phyloP scores from a whole-genome alignment of 495 filamentous ascomycete species.

The Xylaria castorea region DNA sequence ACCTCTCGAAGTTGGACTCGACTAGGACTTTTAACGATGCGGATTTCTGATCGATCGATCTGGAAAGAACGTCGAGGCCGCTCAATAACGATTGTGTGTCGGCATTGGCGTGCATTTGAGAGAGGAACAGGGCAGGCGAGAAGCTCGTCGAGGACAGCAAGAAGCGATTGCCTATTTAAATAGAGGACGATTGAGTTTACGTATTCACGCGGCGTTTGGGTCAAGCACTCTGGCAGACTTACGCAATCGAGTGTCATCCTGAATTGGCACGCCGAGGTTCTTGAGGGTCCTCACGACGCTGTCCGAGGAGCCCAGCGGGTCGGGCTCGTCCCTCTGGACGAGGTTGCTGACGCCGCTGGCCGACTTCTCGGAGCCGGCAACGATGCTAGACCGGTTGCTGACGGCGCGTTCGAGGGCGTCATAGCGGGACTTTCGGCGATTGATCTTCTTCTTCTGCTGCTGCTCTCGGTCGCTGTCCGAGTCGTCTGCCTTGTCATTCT shows the following conservation, averaged over 20 bases:
- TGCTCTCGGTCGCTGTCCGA: slow-evolving; percentile 65
- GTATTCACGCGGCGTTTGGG: background rate
- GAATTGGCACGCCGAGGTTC: slow-evolving; percentile 76
- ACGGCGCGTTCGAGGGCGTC: slow-evolving; percentile 79
- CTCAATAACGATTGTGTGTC: slow-evolving; percentile 79
- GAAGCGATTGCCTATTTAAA: slow-evolving; percentile 81
- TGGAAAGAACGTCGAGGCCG: slow-evolving; percentile 81
- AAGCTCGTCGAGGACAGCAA: slow-evolving; percentile 94
- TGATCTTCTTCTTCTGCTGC: slow-evolving; percentile 50
- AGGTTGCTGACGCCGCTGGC: slow-evolving; percentile 72
- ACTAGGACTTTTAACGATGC: slow-evolving; percentile 94
- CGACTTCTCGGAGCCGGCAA: slow-evolving; percentile 72
- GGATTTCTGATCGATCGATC: slow-evolving; percentile 95
- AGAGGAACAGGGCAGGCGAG: slow-evolving; percentile 87
- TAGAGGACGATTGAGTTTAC: slow-evolving; percentile 12
- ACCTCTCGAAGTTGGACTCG: slow-evolving; percentile 96
- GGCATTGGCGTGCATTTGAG: slow-evolving; percentile 84
- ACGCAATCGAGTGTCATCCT: slow-evolving; percentile 83
- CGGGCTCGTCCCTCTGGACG: slow-evolving; percentile 87
- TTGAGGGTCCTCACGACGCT: slow-evolving; percentile 85
- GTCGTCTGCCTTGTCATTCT: slow-evolving; percentile 70
- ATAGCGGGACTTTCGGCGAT: slow-evolving; percentile 77
- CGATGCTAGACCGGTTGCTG: slow-evolving; percentile 67
- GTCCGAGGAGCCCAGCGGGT: slow-evolving; percentile 80
- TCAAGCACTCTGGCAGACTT: slow-evolving; percentile 42